Base-by-base conservation (phyloP, 768 basidiomycete genomes). In the Tricholomella constricta region DNA sequence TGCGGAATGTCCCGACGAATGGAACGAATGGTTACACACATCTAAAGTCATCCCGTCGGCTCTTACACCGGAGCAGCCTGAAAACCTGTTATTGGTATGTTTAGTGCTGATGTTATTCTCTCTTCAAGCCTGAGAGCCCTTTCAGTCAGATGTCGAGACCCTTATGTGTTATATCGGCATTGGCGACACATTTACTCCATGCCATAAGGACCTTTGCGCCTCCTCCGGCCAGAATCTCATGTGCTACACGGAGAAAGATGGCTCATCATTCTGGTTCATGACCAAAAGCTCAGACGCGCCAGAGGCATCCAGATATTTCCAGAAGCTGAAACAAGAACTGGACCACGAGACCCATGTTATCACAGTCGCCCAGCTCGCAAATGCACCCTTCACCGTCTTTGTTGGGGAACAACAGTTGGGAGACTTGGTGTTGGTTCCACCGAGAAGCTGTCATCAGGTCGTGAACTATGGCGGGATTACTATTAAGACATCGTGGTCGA, bases 181-280 rank as follows among this genome's bases (percentile, higher is more conserved):
- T 50, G 88, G 87, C 0, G 91, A 89, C 56, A 93, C 91, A 0
- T 91, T 83, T 65, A 94, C 91, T 0, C 86, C 91, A 1, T 87
- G 82, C 51, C 91, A 94, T 64, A 93, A 92, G 64, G 91, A 94
- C 68, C 77, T 86, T 0, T 94, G 91, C 60, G 89, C 82, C 1
- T 91, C 89, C 3, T 86, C 87, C 6, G 91, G 91, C 9, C 91
- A 93, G 49, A 94, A 94, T 63, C 71, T 94, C 19, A 93, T 94
- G 91, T 86, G 86, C 61, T 87, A 88, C 64, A 82, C 91, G 0
- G 88, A 90, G 63, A 70, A 83, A 20, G 77, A 69, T 35, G 89
- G 86, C 0, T 86, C 85, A 1, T 85, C 90, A 1, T 89, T 84
- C 63, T 93, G 91, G 91, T 92, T 93, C 69, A 90, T 94, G 88